phyloP scores from a whole-genome alignment of 192 early-diverging fungal genomes.

The Borealophlyctis nickersoniae region DNA sequence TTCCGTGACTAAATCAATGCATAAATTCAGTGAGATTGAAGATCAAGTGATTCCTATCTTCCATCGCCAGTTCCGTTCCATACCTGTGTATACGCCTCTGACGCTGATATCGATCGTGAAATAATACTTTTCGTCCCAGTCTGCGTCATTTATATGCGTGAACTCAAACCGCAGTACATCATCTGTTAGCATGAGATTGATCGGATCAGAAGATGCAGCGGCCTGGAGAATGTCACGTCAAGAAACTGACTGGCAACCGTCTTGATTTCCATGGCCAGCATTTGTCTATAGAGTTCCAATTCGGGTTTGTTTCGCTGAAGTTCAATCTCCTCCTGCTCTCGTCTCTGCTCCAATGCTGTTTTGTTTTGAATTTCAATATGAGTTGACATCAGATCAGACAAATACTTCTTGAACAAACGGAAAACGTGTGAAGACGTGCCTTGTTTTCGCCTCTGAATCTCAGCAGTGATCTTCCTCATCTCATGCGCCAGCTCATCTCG shows the following conservation, averaged over 20 bases:
- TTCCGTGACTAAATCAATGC: conserved; percentile 37
- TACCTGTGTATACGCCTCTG: conserved; percentile 52
- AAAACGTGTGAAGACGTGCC: conserved; percentile 25
- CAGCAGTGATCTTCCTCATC: conserved; percentile 37
- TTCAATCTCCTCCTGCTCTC: too few relatives aligned
- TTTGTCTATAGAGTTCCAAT: conserved; percentile 53
- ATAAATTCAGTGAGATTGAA: background rate
- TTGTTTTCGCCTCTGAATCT: conserved; percentile 49
- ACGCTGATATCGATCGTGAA: conserved; percentile 61
- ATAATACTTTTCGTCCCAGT: conserved; percentile 46
- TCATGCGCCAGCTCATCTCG: conserved; percentile 32
- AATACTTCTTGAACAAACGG: too few relatives aligned
- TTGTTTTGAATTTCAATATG: too few relatives aligned
- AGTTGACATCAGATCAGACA: too few relatives aligned
- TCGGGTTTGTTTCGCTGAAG: conserved; percentile 60
- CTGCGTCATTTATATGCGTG: conserved; percentile 58
- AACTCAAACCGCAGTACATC: conserved; percentile 64
- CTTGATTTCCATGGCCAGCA: conserved; percentile 46
- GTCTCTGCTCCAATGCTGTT: too few relatives aligned
- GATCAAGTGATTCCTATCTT: background rate
- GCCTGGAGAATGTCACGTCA: background rate
- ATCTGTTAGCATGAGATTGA: conserved; percentile 8
- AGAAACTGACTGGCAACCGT: conserved; percentile 32
- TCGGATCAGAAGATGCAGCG: background rate
- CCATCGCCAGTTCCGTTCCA: background rate